phyloP scores from a whole-genome alignment of 106 monocot species.

The Platanthera guangdongensis region DNA sequence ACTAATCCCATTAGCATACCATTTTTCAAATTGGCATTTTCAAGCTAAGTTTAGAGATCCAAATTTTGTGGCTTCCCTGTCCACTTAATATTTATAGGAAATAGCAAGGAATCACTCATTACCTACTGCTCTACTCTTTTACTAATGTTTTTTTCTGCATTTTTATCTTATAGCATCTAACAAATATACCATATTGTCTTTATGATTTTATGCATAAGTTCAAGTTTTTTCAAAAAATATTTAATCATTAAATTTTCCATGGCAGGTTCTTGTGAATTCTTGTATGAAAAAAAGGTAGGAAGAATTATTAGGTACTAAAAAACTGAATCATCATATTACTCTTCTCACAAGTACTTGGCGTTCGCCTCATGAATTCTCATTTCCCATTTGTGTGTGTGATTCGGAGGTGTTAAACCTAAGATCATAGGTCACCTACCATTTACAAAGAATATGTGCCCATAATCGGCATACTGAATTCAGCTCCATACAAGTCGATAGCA shows the following conservation, averaged over 20 bases:
- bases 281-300: neutral
- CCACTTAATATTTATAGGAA: neutral
- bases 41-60: neutral
- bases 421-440: too few species aligned
- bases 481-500: too few species aligned
- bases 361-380: too few species aligned
- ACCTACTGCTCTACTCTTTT: neutral
- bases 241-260: neutral
- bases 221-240: neutral
- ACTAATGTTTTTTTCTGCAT: neutral
- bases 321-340: neutral
- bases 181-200: neutral
- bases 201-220: neutral
- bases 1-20: neutral
- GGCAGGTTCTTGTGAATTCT: neutral
- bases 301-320: neutral
- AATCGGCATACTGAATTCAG: too few species aligned
- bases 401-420: too few species aligned
- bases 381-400: too few species aligned
- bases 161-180: neutral
- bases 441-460: too few species aligned
- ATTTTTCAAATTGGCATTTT: neutral
- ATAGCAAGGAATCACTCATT: neutral
- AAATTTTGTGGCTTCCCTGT: neutral
- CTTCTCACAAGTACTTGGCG: neutral